These are phyloP conservation scores for Leptographium flavum DNA, from an alignment of 2,329 filamentous ascomycete genomes.

Conservation along the genomic window DNA sequence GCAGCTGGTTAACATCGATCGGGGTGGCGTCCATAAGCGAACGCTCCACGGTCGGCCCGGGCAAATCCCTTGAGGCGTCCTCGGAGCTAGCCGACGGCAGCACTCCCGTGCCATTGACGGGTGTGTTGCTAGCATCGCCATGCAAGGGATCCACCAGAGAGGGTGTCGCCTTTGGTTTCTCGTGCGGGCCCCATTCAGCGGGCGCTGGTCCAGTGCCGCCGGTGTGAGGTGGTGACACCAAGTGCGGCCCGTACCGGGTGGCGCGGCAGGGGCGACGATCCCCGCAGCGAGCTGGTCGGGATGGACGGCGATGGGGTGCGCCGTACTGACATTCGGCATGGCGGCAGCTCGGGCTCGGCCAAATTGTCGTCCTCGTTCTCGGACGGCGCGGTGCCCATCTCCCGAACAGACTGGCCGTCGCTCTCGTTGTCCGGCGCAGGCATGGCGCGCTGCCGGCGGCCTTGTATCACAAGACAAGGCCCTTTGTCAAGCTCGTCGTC, in stretches of 20 bases:
- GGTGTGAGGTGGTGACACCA: conserved; percentile 3
- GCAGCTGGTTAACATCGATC: too few relatives aligned
- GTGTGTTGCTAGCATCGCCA: background rate
- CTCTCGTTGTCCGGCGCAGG: too few relatives aligned
- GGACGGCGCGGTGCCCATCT: too few relatives aligned
- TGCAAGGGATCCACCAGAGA: conserved; percentile 1
- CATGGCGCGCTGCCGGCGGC: too few relatives aligned
- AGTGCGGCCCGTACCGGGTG: background rate
- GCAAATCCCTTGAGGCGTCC: too few relatives aligned
- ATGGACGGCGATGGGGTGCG: conserved; percentile 6
- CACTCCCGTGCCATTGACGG: too few relatives aligned
- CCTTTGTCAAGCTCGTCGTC: too few relatives aligned
- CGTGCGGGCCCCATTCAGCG: conserved; percentile 3
- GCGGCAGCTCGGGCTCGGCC: background rate
- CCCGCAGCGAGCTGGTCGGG: background rate
- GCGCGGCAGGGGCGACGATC: background rate
- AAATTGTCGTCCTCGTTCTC: too few relatives aligned
- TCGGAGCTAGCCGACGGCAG: too few relatives aligned
- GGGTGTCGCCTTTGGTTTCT: conserved; percentile 6
- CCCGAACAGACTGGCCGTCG: background rate
- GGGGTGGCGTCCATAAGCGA: too few relatives aligned
- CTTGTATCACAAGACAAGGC: too few relatives aligned
- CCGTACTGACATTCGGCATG: conserved; percentile 1
- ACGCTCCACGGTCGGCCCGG: too few relatives aligned
- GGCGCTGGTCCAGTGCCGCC: conserved; percentile 3